A percentile compares a stretch with the other conserved stretches of the same genome.
phyloP scores from a whole-genome alignment of 352 stramenopile genomes.

The Phytopythium chamaehyphon region DNA sequence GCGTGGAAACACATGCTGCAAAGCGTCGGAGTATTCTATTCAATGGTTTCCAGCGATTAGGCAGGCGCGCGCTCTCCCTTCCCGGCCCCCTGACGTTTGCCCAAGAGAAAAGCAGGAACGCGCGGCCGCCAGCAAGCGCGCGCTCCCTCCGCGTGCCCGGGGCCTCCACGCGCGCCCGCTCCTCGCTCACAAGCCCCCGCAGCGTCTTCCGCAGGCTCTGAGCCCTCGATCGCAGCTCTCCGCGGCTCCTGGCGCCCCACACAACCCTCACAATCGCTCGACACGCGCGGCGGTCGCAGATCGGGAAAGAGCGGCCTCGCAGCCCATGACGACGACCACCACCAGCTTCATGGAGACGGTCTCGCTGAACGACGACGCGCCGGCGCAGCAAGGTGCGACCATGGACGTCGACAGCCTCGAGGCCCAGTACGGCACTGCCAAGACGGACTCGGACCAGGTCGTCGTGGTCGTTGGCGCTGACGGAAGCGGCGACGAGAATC shows the following conservation, averaged over 20 bases:
- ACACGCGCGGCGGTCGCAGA: neutral
- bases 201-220: neutral
- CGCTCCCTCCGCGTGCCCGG: too few relatives aligned
- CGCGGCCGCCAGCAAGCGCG: too few relatives aligned
- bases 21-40: neutral
- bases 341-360: constrained; percentile 69
- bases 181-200: neutral
- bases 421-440: constrained; percentile 27
- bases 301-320: neutral
- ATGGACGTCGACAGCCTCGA: constrained; percentile 47
- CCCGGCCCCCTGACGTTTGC: neutral
- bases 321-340: constrained; percentile 25
- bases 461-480: constrained; percentile 34
- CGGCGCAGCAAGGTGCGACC: constrained; percentile 3
- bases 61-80: neutral
- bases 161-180: too few relatives aligned
- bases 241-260: neutral
- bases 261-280: neutral
- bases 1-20: too few relatives aligned
- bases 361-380: constrained; percentile 63
- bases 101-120: constrained; percentile 2
- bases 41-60: neutral
- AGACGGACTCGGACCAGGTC: constrained; percentile 15
- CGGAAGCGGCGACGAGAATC: constrained; percentile 14
- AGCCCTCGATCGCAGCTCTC: neutral